Evolutionary conservation across 768 basidiomycete species (phyloP).

Genomic region (Lepiota subincarnata): DNA sequence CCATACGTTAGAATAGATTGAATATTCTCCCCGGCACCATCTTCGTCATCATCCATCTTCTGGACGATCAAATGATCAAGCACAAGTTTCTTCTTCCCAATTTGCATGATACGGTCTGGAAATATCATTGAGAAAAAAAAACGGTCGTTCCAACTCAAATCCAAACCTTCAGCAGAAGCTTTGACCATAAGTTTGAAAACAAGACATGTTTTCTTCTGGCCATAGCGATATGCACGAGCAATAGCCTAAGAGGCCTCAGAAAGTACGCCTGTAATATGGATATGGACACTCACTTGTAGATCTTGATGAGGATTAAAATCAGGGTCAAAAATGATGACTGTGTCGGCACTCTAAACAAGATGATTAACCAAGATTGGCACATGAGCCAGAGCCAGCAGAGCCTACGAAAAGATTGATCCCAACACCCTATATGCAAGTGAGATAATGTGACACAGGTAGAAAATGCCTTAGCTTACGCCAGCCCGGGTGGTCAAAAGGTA

Average conservation of each 20-base stretch:
- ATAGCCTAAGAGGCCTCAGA: slow-evolving; percentile 62
- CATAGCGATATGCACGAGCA: slow-evolving; percentile 89
- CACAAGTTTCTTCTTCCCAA: slow-evolving; percentile 93
- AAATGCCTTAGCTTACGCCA: slow-evolving; percentile 43
- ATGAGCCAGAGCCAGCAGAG: neutral
- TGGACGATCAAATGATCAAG: slow-evolving; percentile 95
- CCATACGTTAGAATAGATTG: slow-evolving; percentile 87
- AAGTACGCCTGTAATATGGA: neutral
- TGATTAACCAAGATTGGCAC: neutral
- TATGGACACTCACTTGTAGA: slow-evolving; percentile 63
- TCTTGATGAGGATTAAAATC: slow-evolving; percentile 99
- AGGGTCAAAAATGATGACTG: slow-evolving; percentile 89
- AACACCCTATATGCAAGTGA: slow-evolving; percentile 50
- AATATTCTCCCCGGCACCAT: slow-evolving; percentile 67
- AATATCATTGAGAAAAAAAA: slow-evolving; percentile 6
- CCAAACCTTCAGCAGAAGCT: slow-evolving; percentile 81
- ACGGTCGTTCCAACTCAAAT: neutral
- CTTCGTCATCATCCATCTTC: slow-evolving; percentile 89
- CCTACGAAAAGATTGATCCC: slow-evolving; percentile 77
- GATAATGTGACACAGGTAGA: neutral
- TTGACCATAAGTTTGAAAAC: slow-evolving; percentile 98
- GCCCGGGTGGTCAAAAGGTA: slow-evolving; percentile 92
- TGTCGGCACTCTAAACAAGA: slow-evolving; percentile 74
- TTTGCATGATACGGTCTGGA: slow-evolving; percentile 84
- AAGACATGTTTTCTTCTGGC: slow-evolving; percentile 90